These are phyloP conservation scores for Lablab purpureus DNA, from an alignment of 306 rosid genomes.

Conservation along the genomic window DNA sequence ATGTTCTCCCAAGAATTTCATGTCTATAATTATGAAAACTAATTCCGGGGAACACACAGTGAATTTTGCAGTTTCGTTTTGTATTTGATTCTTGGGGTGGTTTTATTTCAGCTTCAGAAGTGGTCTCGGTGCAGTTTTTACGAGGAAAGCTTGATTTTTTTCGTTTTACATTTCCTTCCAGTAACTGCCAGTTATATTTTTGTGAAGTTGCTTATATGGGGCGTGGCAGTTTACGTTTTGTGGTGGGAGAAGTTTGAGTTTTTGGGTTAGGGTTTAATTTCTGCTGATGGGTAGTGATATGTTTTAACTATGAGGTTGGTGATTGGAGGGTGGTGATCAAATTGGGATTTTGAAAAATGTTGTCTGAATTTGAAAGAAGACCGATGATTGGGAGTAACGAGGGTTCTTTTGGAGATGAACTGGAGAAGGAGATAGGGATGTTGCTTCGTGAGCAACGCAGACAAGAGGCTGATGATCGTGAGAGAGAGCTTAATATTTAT, in stretches of 20 bases:
- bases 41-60: not conserved
- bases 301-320: conserved; percentile 28
- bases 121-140: conserved; percentile 41
- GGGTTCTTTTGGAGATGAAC: conserved; percentile 87
- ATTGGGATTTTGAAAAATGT: conserved; percentile 58
- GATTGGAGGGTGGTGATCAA: conserved; percentile 19
- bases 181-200: conserved; percentile 42
- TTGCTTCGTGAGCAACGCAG: conserved; percentile 82
- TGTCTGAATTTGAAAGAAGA: conserved; percentile 83
- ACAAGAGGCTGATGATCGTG: conserved; percentile 78
- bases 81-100: conserved; percentile 3
- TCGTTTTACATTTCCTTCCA: not conserved
- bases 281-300: conserved; percentile 36
- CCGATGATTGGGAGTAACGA: conserved; percentile 82
- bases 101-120: conserved; percentile 35
- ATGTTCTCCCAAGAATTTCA: conserved; percentile 1
- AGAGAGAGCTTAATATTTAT: conserved; percentile 71
- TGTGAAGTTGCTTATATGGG: conserved; percentile 52
- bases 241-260: conserved; percentile 39
- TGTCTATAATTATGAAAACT: conserved; percentile 34
- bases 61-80: conserved; percentile 13
- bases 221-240: conserved; percentile 9
- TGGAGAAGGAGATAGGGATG: conserved; percentile 87
- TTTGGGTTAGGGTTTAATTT: conserved; percentile 49
- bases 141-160: conserved; percentile 17